These are phyloP conservation scores for Apiotrichum laibachii DNA, from an alignment of 1,284 basidiomycete species.

Conservation along the genomic window DNA sequence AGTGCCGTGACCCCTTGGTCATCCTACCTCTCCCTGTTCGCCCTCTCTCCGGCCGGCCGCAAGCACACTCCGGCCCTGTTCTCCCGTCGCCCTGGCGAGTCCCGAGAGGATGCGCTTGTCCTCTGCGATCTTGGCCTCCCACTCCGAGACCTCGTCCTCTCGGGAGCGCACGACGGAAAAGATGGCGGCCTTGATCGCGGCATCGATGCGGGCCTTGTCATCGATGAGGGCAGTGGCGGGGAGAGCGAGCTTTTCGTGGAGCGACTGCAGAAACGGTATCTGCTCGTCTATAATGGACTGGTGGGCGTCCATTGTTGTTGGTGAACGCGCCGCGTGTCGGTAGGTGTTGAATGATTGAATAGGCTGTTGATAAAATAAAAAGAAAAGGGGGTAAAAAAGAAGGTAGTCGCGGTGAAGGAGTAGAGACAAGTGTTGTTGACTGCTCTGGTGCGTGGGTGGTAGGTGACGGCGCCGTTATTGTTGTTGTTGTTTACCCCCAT, in stretches of 20 bases:
- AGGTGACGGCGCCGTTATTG: not conserved
- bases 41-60: conserved; percentile 32
- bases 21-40: conserved; percentile 31
- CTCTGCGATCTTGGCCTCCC: conserved; percentile 37
- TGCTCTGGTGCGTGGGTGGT: not conserved
- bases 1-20: not conserved
- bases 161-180: conserved; percentile 37
- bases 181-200: conserved; percentile 41
- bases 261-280: conserved; percentile 37
- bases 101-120: conserved; percentile 29
- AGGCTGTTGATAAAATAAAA: not conserved
- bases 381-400: no score
- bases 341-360: not conserved
- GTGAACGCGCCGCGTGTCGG: not conserved
- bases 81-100: conserved; percentile 39
- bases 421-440: no score
- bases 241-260: conserved; percentile 43
- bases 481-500: conserved; percentile 11
- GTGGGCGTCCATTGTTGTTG: conserved; percentile 33
- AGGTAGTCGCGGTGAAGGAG: not conserved
- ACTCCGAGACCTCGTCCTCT: conserved; percentile 44
- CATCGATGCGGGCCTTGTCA: conserved; percentile 42
- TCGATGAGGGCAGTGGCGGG: conserved; percentile 34
- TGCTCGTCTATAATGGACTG: conserved; percentile 43
- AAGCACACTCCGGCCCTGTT: conserved; percentile 35